These are phyloP conservation scores for Ceratobasidium theobromae DNA, from an alignment of 1,284 basidiomycete genomes.

Conservation along the genomic window DNA sequence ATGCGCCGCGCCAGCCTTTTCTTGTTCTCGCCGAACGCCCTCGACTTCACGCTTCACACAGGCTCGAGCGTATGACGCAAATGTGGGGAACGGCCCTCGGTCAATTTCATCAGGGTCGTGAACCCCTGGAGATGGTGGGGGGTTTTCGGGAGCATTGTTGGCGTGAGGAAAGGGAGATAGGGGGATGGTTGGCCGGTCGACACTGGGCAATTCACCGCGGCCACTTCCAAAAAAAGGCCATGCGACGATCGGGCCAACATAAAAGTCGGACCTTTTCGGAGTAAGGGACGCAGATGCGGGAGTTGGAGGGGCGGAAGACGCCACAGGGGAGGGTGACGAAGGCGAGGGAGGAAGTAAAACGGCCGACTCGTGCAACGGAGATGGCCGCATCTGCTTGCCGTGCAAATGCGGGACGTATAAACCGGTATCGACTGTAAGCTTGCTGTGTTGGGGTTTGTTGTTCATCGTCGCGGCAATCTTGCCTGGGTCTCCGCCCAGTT, in stretches of 20 bases:
- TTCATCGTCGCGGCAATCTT: background rate
- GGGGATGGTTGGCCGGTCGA: background rate
- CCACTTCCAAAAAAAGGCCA: constrained; percentile 85
- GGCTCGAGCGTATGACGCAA: constrained; percentile 58
- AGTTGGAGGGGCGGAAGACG: constrained; percentile 21
- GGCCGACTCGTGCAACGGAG: constrained; percentile 8
- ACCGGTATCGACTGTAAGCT: background rate
- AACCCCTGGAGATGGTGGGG: background rate
- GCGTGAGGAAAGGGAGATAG: background rate
- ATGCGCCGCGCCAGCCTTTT: constrained; percentile 71
- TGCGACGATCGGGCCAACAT: constrained; percentile 75
- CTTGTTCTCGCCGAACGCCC: constrained; percentile 66
- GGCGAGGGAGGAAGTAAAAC: background rate
- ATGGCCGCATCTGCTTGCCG: background rate
- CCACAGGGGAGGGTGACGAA: constrained; percentile 15
- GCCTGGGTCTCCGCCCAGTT: background rate
- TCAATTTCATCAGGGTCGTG: constrained; percentile 59
- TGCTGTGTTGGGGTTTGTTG: background rate
- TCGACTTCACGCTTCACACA: constrained; percentile 66
- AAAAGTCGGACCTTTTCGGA: constrained; percentile 46
- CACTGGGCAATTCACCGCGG: constrained; percentile 59
- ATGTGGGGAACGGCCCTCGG: constrained; percentile 70
- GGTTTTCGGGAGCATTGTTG: background rate
- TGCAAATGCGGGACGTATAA: background rate
- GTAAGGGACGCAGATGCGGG: constrained; percentile 37